Percentiles rank a stretch among this genome's conserved stretches.
Conservation (phyloP, 139 green algal genomes). For the Eudorina sp. region DNA sequence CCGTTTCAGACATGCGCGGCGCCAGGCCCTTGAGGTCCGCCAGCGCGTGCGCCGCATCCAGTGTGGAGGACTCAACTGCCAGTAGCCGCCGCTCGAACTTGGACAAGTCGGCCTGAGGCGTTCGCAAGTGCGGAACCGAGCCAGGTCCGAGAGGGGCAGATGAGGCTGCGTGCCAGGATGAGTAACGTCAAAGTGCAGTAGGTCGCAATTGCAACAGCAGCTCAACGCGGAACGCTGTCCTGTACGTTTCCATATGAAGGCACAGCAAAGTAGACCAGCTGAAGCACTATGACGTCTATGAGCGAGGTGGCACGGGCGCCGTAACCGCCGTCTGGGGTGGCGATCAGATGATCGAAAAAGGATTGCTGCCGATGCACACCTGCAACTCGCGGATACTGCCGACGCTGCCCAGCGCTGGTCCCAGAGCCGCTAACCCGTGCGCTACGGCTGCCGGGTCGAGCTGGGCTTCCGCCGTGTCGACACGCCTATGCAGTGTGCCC, state of each 20-base stretch:
- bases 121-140: not conserved
- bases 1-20: slow-evolving; percentile 17
- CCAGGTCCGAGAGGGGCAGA: no score
- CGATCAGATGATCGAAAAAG: not conserved
- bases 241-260: no score
- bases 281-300: no score
- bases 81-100: slow-evolving; percentile 4
- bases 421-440: slow-evolving; percentile 3
- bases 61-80: not conserved
- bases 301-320: no score
- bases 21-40: slow-evolving; percentile 6
- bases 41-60: slow-evolving; percentile 35
- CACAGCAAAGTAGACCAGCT: no score
- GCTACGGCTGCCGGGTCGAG: not conserved
- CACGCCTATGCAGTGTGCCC: slow-evolving; percentile 33
- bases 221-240: no score
- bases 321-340: no score
- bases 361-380: not conserved
- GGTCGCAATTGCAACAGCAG: no score
- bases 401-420: not conserved
- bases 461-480: slow-evolving; percentile 29
- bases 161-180: no score
- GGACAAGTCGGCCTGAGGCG: not conserved
- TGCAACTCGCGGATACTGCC: not conserved
- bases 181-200: no score